phyloP scores from a whole-genome alignment of 345 rosid species.

The Limnanthes douglasii region DNA sequence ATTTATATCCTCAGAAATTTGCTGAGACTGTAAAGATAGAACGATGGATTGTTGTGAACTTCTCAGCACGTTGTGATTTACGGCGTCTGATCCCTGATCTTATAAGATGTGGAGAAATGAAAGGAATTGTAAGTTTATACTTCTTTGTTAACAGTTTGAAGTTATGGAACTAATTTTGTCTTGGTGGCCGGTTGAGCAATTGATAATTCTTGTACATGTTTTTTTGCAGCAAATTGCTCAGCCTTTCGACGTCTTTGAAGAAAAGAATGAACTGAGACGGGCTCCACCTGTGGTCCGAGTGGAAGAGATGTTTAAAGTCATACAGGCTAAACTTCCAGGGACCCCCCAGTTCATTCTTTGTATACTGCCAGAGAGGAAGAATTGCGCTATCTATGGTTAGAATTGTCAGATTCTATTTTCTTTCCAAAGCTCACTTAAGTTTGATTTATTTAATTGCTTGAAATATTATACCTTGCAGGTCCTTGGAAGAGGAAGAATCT shows the following conservation, averaged over 20 bases:
- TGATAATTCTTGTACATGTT: conserved; percentile 2
- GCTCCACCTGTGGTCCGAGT: conserved; percentile 52
- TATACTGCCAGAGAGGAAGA: conserved; percentile 64
- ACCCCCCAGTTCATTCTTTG: conserved; percentile 80
- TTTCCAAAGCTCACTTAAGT: not conserved
- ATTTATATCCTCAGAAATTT: conserved; percentile 33
- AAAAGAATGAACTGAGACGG: conserved; percentile 31
- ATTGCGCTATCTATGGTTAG: conserved; percentile 69
- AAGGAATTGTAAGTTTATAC: conserved; percentile 69
- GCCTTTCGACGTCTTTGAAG: conserved; percentile 56
- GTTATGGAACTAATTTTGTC: too few relatives aligned
- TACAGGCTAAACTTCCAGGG: conserved; percentile 61
- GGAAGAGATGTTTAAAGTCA: conserved; percentile 68
- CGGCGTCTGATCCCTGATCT: conserved; percentile 37
- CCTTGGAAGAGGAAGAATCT: conserved; percentile 87
- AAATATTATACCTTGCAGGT: conserved; percentile 23
- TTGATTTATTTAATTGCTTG: not conserved
- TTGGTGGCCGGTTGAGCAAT: too few relatives aligned
- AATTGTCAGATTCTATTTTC: conserved; percentile 1
- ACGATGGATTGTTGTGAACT: conserved; percentile 71
- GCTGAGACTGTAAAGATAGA: conserved; percentile 56
- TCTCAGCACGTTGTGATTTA: conserved; percentile 67
- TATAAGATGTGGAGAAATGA: conserved; percentile 42
- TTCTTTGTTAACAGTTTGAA: too few relatives aligned
- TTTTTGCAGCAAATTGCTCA: conserved; percentile 23